phyloP scores from a whole-genome alignment of 179 eudicot species.

The Beta corolliflora region DNA sequence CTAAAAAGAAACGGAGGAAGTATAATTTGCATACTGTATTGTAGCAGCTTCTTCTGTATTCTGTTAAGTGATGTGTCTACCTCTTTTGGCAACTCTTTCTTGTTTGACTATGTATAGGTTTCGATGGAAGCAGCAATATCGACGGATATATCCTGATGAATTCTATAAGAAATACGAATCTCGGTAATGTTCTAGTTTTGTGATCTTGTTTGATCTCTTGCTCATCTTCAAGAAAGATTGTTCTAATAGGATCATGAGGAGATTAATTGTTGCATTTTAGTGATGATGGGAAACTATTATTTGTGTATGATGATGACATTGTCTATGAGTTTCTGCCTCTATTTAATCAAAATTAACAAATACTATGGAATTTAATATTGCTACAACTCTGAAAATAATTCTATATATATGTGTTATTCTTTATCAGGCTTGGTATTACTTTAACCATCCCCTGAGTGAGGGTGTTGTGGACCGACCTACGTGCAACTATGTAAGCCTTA shows the following conservation, averaged over 20 bases:
- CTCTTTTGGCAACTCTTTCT: not conserved
- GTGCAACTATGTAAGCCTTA: not conserved
- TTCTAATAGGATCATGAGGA: not conserved
- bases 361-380: not conserved
- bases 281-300: not conserved
- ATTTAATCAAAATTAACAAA: not conserved
- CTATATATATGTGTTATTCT: not conserved
- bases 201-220: not conserved
- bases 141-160: constrained; percentile 65
- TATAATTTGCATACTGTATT: not conserved
- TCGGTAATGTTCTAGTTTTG: constrained; percentile 40
- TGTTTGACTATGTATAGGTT: constrained; percentile 44
- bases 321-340: constrained; percentile 1
- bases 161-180: constrained; percentile 68
- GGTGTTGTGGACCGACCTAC: no score
- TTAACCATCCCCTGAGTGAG: not conserved
- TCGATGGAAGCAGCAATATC: constrained; percentile 75
- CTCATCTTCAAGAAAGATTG: not conserved
- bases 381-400: not conserved
- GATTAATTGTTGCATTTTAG: not conserved
- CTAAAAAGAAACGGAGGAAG: no score
- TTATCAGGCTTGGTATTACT: not conserved
- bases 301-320: not conserved
- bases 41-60: not conserved
- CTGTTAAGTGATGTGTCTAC: not conserved